Conservation (phyloP, 2,329 filamentous ascomycete species). For the Aspergillus hiratsukae region DNA sequence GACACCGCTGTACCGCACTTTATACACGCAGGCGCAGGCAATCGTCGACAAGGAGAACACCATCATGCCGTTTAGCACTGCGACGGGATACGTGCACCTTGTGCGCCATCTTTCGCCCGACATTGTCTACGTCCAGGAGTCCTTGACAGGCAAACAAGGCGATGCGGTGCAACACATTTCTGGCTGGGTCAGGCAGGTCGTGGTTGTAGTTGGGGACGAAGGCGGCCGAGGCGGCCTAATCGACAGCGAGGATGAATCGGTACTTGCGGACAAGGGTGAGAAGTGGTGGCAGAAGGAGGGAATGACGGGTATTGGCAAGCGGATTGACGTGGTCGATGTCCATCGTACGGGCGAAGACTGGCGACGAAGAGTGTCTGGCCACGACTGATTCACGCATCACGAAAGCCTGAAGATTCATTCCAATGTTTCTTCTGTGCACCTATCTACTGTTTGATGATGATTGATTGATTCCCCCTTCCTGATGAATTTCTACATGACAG, state of each 20-base stretch:
- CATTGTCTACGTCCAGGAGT: constrained; percentile 82
- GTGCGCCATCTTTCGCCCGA: constrained; percentile 81
- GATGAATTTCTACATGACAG: background rate
- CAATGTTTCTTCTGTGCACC: background rate
- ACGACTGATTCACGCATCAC: constrained; percentile 34
- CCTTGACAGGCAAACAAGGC: constrained; percentile 71
- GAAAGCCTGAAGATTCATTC: constrained; percentile 3
- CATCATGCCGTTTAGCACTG: constrained; percentile 82
- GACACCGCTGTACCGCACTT: constrained; percentile 66
- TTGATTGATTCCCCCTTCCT: background rate
- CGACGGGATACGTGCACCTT: constrained; percentile 79
- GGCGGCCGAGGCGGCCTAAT: constrained; percentile 68
- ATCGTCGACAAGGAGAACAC: constrained; percentile 81
- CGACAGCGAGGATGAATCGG: constrained; percentile 65
- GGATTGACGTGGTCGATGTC: constrained; percentile 82
- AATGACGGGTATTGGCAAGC: constrained; percentile 78
- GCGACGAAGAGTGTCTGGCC: constrained; percentile 69
- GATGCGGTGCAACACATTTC: constrained; percentile 64
- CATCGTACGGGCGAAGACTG: constrained; percentile 81
- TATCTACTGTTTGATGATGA: constrained; percentile 1
- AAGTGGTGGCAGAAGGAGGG: constrained; percentile 65
- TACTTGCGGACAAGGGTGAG: constrained; percentile 34
- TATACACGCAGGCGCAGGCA: constrained; percentile 72
- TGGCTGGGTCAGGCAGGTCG: constrained; percentile 57
- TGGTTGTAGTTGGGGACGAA: constrained; percentile 55